Conservation (phyloP, 1,284 basidiomycete genomes). For the Jaminaea rosea region DNA sequence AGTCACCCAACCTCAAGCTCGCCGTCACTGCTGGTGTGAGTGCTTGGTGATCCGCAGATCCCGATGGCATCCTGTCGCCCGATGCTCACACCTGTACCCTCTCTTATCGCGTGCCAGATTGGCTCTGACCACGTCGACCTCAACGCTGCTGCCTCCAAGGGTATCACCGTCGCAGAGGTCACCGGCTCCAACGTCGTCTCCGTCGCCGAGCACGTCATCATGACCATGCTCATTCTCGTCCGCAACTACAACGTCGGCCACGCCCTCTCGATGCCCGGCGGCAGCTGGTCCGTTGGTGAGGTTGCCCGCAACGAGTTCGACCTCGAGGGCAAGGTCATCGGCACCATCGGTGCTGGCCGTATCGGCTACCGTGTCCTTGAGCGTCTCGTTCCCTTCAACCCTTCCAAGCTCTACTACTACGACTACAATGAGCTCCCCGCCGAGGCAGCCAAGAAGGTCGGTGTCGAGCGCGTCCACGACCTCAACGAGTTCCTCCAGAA, state of each 20-base stretch:
- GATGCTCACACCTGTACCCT: too few relatives aligned
- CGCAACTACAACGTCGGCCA: conserved; percentile 77
- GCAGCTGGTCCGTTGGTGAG: conserved; percentile 42
- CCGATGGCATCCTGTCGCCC: too few relatives aligned
- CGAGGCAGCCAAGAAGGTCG: conserved; percentile 63
- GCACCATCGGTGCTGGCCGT: conserved; percentile 59
- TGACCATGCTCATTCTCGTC: conserved; percentile 73
- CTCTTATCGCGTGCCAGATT: too few relatives aligned
- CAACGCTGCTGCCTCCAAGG: conserved; percentile 71
- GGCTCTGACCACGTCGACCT: conserved; percentile 81
- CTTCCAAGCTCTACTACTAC: conserved; percentile 85
- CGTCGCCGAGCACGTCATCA: conserved; percentile 83
- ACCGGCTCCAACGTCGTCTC: conserved; percentile 64
- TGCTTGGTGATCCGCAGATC: too few relatives aligned
- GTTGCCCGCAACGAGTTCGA: conserved; percentile 56
- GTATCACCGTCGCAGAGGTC: conserved; percentile 66
- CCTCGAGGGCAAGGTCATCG: conserved; percentile 77
- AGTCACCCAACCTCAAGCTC: conserved; percentile 83
- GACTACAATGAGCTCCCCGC: conserved; percentile 72
- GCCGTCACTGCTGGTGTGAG: conserved; percentile 88
- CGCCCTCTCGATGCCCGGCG: conserved; percentile 29
- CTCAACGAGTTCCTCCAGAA: conserved; percentile 72
- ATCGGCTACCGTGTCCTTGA: conserved; percentile 59
- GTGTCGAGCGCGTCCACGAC: conserved; percentile 67
- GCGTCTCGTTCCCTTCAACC: conserved; percentile 75